These are phyloP conservation scores for Plenodomus tracheiphilus DNA, from an alignment of 2,329 filamentous ascomycete genomes.

Conservation along the genomic window DNA sequence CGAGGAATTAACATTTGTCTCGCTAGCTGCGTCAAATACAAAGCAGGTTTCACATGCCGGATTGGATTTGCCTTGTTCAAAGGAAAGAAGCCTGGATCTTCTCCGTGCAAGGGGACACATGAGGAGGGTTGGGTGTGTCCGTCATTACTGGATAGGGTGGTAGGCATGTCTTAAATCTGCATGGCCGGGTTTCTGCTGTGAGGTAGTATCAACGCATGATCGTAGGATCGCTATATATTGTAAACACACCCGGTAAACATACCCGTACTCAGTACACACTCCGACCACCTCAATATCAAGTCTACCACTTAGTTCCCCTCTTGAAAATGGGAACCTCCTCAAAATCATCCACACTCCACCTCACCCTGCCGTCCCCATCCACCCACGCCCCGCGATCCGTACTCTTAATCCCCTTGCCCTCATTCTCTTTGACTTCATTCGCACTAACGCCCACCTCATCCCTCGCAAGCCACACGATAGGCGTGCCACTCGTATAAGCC, in stretches of 20 bases:
- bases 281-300: not conserved
- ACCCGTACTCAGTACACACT: too few species aligned
- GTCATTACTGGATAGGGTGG: too few species aligned
- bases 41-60: slow-evolving; percentile 2
- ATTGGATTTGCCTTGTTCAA: slow-evolving; percentile 1
- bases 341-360: slow-evolving; percentile 38
- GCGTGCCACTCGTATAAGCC: slow-evolving; percentile 37
- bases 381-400: slow-evolving; percentile 43
- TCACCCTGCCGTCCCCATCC: slow-evolving; percentile 32
- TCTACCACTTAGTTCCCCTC: slow-evolving; percentile 33
- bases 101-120: not conserved
- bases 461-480: slow-evolving; percentile 39
- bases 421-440: slow-evolving; percentile 35
- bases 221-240: too few species aligned
- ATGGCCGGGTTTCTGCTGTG: too few species aligned
- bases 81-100: slow-evolving; percentile 2
- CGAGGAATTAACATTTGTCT: too few species aligned
- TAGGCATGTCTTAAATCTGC: too few species aligned
- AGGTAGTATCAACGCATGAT: too few species aligned
- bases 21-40: not conserved
- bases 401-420: slow-evolving; percentile 28
- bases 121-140: too few species aligned
- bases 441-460: slow-evolving; percentile 40
- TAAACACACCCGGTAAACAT: too few species aligned
- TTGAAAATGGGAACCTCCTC: slow-evolving; percentile 40